Evolutionary conservation across 495 filamentous ascomycete species (phyloP), one percentile per base, ranked within the genome.

Genomic region (Chaetomium fimeti): DNA sequence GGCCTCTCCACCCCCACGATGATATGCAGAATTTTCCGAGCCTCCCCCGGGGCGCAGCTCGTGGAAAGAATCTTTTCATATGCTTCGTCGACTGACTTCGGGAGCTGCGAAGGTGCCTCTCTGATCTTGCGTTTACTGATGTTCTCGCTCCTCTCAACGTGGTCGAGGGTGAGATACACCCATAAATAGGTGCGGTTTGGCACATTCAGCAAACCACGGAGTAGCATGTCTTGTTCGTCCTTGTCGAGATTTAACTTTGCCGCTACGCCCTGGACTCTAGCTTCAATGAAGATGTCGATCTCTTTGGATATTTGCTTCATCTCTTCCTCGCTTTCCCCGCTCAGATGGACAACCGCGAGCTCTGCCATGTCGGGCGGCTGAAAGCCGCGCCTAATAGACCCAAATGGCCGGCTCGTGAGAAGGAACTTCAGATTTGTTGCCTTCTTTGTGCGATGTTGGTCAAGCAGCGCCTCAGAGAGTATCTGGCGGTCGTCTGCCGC

Each of bases 361-460:
- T 68, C 65, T 0, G 53, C 48, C 0, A 67, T 64, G 16, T 74
- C 24, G 0, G 71, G 66, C 20, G 15, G 3, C 2, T 63, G 68
- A 47, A 84, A 81, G 2, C 62, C 57, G 0, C 60, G 52, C 38
- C 72, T 66, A 32, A 85, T 82, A 18, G 74, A 32, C 2, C 45
- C 27, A 59, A 80, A 82, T 0, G 80, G 83, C 1, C 83, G 79
- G 66, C 81, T 81, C 0, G 82, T 85, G 3, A 83, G 49, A 24
- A 84, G 70, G 57, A 83, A 79, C 62, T 82, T 83, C 12, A 83
- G 38, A 28, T 72, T 64, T 6, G 47, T 29, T n/a, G 40, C 53
- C 1, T 57, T 64, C 40, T 29, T 36, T 5, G 54, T 59, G 16
- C 11, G 27, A 55, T 69, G 63, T 36, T 73, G 56, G 7, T 65